Percentiles rank a stretch among this genome's conserved stretches.
phyloP scores from a whole-genome alignment of 2,329 filamentous ascomycete genomes.

The Fusarium newnesense region DNA sequence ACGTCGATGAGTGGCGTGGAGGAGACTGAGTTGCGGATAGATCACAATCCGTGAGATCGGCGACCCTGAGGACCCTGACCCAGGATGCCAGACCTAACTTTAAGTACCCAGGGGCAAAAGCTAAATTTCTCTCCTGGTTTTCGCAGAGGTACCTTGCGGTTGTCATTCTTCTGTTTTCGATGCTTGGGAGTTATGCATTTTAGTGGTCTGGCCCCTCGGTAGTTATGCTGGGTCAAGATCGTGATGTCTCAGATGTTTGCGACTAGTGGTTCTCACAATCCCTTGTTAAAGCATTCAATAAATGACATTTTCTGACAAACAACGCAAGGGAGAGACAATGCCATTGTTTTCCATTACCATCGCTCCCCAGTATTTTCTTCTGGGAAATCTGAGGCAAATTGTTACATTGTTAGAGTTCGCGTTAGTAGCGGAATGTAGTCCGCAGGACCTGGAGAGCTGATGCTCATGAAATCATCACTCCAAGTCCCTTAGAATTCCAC shows the following conservation, averaged over 20 bases:
- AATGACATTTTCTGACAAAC: too few relatives aligned
- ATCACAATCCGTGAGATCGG: conserved; percentile 18
- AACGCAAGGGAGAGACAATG: background rate
- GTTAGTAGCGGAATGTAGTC: background rate
- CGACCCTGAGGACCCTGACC: conserved; percentile 9
- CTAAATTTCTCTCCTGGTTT: background rate
- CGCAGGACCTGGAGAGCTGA: background rate
- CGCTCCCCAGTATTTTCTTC: background rate
- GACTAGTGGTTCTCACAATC: background rate
- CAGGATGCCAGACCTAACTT: background rate
- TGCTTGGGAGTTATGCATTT: background rate
- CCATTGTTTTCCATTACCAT: rapidly evolving
- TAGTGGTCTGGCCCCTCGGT: background rate
- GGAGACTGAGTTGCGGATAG: conserved; percentile 13
- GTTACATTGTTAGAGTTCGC: background rate
- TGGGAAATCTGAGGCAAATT: background rate
- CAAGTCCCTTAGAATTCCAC: background rate
- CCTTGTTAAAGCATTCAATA: conserved; percentile 5
- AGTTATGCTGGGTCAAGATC: background rate
- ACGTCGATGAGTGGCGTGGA: conserved; percentile 3
- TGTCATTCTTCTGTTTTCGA: background rate
- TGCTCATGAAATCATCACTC: background rate
- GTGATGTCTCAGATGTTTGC: conserved; percentile 16
- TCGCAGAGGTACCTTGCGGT: background rate
- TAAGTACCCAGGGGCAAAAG: conserved; percentile 24